Conservation (phyloP, 2,329 filamentous ascomycete species). For the Paecilomyces sp. region DNA sequence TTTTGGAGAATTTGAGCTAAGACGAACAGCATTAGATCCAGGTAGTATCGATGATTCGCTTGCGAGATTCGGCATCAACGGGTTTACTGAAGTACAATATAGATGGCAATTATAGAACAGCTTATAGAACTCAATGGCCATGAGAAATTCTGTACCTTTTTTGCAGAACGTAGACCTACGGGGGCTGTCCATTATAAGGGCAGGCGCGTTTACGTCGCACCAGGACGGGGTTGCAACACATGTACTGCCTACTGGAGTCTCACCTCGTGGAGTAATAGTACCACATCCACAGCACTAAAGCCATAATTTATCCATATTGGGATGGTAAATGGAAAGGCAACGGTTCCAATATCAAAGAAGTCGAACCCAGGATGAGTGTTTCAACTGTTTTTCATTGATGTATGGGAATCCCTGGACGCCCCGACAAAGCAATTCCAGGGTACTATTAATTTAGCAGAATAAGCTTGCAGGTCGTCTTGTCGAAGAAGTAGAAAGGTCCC, state of each 20-base stretch:
- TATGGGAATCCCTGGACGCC: slow-evolving; percentile 22
- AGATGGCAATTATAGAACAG: background rate
- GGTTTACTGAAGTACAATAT: slow-evolving; percentile 35
- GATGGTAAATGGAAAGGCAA: slow-evolving; percentile 1
- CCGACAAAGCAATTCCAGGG: slow-evolving; percentile 20
- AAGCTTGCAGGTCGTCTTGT: slow-evolving; percentile 22
- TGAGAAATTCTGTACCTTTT: background rate
- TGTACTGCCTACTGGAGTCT: background rate
- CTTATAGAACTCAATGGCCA: background rate
- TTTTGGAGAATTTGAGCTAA: slow-evolving; percentile 62
- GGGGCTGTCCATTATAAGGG: background rate
- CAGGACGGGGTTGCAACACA: background rate
- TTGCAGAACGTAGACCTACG: background rate
- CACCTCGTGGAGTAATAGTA: background rate
- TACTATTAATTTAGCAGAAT: slow-evolving; percentile 14
- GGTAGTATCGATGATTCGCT: slow-evolving; percentile 20
- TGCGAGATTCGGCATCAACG: slow-evolving; percentile 22
- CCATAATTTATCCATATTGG: background rate
- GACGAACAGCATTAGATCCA: slow-evolving; percentile 25
- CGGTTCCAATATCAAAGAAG: background rate
- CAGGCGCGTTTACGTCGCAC: background rate
- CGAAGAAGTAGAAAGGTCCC: background rate
- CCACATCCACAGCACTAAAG: background rate
- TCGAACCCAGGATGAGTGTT: slow-evolving; percentile 17
- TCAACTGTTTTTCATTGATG: slow-evolving; percentile 33